Conservation (phyloP, 805 yeast genomes). For the Peterozyma toletana region DNA sequence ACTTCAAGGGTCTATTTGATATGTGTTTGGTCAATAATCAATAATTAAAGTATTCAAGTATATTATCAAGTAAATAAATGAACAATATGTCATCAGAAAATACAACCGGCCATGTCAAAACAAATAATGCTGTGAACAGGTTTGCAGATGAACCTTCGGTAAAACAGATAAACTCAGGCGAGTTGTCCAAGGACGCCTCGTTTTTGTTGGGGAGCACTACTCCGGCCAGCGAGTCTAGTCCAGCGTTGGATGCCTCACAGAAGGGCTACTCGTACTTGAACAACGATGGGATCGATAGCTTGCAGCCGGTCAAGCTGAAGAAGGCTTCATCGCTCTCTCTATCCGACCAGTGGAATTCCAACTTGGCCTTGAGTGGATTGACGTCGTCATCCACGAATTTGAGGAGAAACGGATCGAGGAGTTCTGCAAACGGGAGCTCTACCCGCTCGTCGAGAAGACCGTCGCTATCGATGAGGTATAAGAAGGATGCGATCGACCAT, state of each 20-base stretch:
- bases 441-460: conserved; percentile 38
- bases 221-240: neutral
- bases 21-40: too few relatives aligned
- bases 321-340: conserved; percentile 61
- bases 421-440: conserved; percentile 15
- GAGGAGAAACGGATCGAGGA: conserved; percentile 15
- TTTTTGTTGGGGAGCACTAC: neutral
- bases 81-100: too few relatives aligned
- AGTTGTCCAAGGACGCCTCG: neutral
- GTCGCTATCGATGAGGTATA: conserved; percentile 35
- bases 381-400: conserved; percentile 8
- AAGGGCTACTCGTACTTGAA: conserved; percentile 44
- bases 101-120: conserved; percentile 6
- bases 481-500: conserved; percentile 55
- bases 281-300: conserved; percentile 65
- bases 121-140: conserved; percentile 8
- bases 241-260: neutral
- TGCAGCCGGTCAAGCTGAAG: conserved; percentile 58
- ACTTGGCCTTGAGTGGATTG: conserved; percentile 25
- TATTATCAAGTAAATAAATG: too few relatives aligned
- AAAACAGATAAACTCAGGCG: neutral
- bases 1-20: too few relatives aligned
- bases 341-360: conserved; percentile 55
- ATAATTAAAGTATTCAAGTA: too few relatives aligned
- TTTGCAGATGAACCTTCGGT: neutral